phyloP scores from a whole-genome alignment of 306 rosid species.

The Vigna hirtella region DNA sequence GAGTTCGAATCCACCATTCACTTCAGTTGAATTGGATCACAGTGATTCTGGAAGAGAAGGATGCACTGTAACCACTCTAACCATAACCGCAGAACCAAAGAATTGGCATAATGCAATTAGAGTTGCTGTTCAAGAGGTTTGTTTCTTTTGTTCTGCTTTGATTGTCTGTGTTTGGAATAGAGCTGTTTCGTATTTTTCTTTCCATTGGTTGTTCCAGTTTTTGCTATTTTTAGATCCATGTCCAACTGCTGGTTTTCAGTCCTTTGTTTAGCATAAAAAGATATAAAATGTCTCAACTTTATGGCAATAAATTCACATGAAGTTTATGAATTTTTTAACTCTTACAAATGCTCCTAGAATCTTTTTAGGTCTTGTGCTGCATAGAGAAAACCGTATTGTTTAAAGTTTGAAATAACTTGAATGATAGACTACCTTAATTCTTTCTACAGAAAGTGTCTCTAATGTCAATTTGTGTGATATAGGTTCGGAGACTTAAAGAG shows the following conservation, averaged over 20 bases:
- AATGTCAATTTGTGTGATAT: conserved; percentile 43
- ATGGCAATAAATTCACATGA: conserved; percentile 11
- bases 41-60: conserved; percentile 99
- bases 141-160: conserved; percentile 42
- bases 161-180: conserved; percentile 31
- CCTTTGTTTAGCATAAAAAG: conserved; percentile 11
- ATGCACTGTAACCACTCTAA: conserved; percentile 98
- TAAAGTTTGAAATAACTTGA: conserved; percentile 33
- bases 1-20: conserved; percentile 99
- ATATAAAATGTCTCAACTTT: conserved; percentile 2
- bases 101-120: conserved; percentile 91
- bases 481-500: conserved; percentile 97
- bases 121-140: conserved; percentile 99
- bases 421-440: conserved; percentile 25
- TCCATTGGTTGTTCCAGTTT: conserved; percentile 35
- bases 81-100: conserved; percentile 94
- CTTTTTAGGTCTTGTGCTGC: conserved; percentile 22
- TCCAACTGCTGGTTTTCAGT: conserved; percentile 22
- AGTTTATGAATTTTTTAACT: neutral
- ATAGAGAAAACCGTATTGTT: conserved; percentile 2
- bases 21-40: conserved; percentile 96
- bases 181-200: conserved; percentile 15
- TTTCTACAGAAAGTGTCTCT: conserved; percentile 33
- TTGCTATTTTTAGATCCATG: conserved; percentile 15
- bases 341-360: conserved; percentile 17